Evolutionary conservation across 495 filamentous ascomycete genomes (phyloP).

Genomic region (Apiosordaria backusii): DNA sequence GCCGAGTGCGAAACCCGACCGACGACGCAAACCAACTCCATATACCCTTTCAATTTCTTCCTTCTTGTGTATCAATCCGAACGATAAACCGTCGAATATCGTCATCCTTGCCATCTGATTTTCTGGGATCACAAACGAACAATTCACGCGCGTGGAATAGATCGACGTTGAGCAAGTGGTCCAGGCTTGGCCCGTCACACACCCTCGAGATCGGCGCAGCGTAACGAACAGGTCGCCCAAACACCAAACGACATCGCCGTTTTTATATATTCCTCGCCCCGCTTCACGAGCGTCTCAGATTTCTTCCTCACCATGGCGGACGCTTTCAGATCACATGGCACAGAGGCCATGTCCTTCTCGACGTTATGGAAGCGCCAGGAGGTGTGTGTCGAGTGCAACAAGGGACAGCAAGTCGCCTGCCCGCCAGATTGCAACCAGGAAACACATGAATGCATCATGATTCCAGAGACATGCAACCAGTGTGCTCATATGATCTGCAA

Average conservation of each 20-base stretch:
- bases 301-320: not conserved
- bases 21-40: not conserved
- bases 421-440: constrained; percentile 22
- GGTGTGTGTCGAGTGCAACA: constrained; percentile 25
- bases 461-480: constrained; percentile 31
- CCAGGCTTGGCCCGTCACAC: constrained; percentile 12
- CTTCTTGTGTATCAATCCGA: too few relatives aligned
- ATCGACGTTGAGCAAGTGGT: constrained; percentile 22
- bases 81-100: not conserved
- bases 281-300: not conserved
- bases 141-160: constrained; percentile 8
- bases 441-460: constrained; percentile 33
- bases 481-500: constrained; percentile 43
- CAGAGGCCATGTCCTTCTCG: constrained; percentile 4
- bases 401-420: constrained; percentile 23
- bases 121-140: not conserved
- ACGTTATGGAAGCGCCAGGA: constrained; percentile 23
- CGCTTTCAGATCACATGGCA: not conserved
- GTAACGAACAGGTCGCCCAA: constrained; percentile 1
- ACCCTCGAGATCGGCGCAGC: constrained; percentile 16
- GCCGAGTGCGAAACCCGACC: not conserved
- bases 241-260: not conserved
- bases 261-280: not conserved
- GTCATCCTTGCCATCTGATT: constrained; percentile 11
- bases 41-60: not conserved